phyloP scores from a whole-genome alignment of 2,329 filamentous ascomycete genomes.

The Fusarium begoniae region DNA sequence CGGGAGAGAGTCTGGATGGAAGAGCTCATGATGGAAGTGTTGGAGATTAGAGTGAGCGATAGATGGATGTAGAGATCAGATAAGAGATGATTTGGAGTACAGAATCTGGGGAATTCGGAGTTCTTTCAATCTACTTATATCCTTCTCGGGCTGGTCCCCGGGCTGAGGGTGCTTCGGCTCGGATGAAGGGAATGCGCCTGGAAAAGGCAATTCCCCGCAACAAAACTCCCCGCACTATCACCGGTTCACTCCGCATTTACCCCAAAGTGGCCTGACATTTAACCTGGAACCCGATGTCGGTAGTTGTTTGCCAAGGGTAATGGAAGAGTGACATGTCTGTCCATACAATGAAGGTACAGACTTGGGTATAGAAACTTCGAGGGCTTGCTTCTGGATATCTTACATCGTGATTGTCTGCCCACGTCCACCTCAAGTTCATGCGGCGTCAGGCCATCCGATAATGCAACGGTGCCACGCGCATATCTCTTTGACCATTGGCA shows the following conservation, averaged over 20 bases:
- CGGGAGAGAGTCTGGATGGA: slow-evolving; percentile 36
- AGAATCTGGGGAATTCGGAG: not conserved
- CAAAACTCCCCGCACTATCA: slow-evolving; percentile 12
- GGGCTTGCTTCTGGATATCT: not conserved
- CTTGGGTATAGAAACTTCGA: not conserved
- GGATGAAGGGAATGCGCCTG: slow-evolving; percentile 27
- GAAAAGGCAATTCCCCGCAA: slow-evolving; percentile 20
- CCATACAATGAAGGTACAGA: not conserved
- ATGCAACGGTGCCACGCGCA: not conserved
- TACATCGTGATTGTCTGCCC: not conserved
- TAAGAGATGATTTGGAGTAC: not conserved
- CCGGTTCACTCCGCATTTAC: slow-evolving; percentile 7
- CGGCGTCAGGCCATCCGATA: not conserved
- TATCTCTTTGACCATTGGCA: not conserved
- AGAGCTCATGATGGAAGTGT: slow-evolving; percentile 29
- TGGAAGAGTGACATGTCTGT: not conserved
- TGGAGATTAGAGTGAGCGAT: no score
- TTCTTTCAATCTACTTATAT: slow-evolving; percentile 13
- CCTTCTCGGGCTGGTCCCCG: slow-evolving; percentile 7
- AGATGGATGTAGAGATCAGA: not conserved
- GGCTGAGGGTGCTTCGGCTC: slow-evolving; percentile 26
- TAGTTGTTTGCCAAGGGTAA: not conserved
- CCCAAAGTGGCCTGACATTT: slow-evolving; percentile 19
- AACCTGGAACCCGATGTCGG: slow-evolving; percentile 7
- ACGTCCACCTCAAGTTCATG: not conserved